phyloP scores from a whole-genome alignment of 306 rosid genomes.

The Trichosanthes cucumerina region DNA sequence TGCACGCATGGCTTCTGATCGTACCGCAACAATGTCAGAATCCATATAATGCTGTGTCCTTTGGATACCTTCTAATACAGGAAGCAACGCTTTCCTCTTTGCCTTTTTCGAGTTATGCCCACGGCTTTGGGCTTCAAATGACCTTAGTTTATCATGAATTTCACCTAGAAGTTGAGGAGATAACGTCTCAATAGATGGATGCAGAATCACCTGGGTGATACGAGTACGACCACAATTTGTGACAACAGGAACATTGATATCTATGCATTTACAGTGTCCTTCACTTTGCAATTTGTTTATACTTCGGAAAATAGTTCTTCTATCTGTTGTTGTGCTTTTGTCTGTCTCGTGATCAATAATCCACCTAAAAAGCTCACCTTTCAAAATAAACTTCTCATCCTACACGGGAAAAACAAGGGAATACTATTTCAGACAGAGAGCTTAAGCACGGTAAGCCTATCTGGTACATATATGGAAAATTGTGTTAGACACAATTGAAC shows the following conservation, averaged over 20 bases:
- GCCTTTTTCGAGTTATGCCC: slow-evolving; percentile 36
- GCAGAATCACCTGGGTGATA: slow-evolving; percentile 46
- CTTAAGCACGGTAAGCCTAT: slow-evolving; percentile 3
- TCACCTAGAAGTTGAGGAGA: slow-evolving; percentile 61
- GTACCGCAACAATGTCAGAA: slow-evolving; percentile 33
- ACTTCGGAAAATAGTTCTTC: slow-evolving; percentile 65
- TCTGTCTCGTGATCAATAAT: slow-evolving; percentile 63
- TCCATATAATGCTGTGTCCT: slow-evolving; percentile 33
- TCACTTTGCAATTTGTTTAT: slow-evolving; percentile 56
- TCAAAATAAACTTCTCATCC: slow-evolving; percentile 69
- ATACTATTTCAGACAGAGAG: background rate
- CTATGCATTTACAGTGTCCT: slow-evolving; percentile 56
- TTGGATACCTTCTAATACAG: slow-evolving; percentile 62
- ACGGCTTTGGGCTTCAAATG: slow-evolving; percentile 54
- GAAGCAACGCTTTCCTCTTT: slow-evolving; percentile 42
- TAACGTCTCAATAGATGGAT: slow-evolving; percentile 53
- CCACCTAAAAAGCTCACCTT: slow-evolving; percentile 65
- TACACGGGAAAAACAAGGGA: slow-evolving; percentile 20
- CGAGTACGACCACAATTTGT: slow-evolving; percentile 49
- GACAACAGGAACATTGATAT: slow-evolving; percentile 51
- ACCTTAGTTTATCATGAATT: slow-evolving; percentile 61
- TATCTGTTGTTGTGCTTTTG: slow-evolving; percentile 47
- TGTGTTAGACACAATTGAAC: background rate
- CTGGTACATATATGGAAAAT: background rate
- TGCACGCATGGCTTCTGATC: slow-evolving; percentile 66